Evolutionary conservation across 2,329 filamentous ascomycete species (phyloP).

Genomic region (Corynespora cassiicola): DNA sequence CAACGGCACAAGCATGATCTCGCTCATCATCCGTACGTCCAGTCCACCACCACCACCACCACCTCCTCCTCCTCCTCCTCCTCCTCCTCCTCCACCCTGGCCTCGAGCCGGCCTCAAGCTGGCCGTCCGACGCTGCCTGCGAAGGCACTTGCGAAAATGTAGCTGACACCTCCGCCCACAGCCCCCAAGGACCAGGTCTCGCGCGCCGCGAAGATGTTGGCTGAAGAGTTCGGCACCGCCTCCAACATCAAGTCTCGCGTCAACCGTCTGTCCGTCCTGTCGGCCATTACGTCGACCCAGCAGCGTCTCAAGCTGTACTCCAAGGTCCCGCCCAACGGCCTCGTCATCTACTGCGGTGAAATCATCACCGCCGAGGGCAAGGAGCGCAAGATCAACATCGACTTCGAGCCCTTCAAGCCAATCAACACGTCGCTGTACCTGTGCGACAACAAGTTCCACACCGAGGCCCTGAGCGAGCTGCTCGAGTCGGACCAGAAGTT

Average conservation of each 20-base stretch:
- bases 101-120: no score
- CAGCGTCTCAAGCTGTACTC: slow-evolving; percentile 99
- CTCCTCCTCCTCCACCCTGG: neutral
- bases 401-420: slow-evolving; percentile 99
- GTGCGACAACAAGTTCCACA: slow-evolving; percentile 99
- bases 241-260: slow-evolving; percentile 99
- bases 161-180: slow-evolving; percentile 50
- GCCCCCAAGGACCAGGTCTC: slow-evolving; percentile 98
- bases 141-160: neutral
- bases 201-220: slow-evolving; percentile 97
- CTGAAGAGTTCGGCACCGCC: slow-evolving; percentile 99
- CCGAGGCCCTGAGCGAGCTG: slow-evolving; percentile 93
- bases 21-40: slow-evolving; percentile 90
- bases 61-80: slow-evolving; percentile 1
- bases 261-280: slow-evolving; percentile 96
- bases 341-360: slow-evolving; percentile 99
- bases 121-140: no score
- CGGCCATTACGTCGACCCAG: slow-evolving; percentile 98
- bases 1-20: slow-evolving; percentile 99
- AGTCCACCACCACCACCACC: neutral
- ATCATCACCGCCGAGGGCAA: slow-evolving; percentile 98
- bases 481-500: slow-evolving; percentile 99
- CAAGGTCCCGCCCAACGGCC: slow-evolving; percentile 96
- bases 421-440: slow-evolving; percentile 99
- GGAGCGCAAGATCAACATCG: slow-evolving; percentile 99